These are phyloP conservation scores for Leptoxyphium fumago DNA, from an alignment of 2,329 filamentous ascomycete species.

Conservation along the genomic window DNA sequence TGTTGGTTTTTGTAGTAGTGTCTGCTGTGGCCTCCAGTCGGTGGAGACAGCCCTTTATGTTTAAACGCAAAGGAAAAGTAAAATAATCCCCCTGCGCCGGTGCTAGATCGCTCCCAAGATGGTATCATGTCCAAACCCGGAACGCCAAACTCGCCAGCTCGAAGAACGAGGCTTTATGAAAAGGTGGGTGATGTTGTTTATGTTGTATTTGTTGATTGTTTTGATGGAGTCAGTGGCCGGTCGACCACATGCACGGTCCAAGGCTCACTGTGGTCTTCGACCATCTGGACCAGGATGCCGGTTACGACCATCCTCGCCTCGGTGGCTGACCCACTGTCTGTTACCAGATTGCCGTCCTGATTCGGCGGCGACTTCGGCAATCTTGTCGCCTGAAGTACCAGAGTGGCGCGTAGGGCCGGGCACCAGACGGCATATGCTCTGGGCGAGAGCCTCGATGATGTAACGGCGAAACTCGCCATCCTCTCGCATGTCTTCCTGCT, in stretches of 20 bases:
- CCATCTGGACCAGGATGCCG: neutral
- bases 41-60: too few relatives aligned
- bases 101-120: constrained; percentile 13
- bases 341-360: constrained; percentile 5
- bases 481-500: constrained; percentile 66
- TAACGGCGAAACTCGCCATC: constrained; percentile 61
- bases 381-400: constrained; percentile 34
- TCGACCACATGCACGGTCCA: too few relatives aligned
- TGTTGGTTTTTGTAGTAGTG: too few relatives aligned
- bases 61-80: neutral
- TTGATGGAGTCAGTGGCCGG: too few relatives aligned
- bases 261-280: neutral
- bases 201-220: too few relatives aligned
- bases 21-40: too few relatives aligned
- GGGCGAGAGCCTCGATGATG: constrained; percentile 58
- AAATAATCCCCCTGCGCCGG: constrained; percentile 4
- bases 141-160: neutral
- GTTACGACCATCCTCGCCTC: constrained; percentile 4
- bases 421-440: constrained; percentile 53
- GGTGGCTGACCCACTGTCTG: constrained; percentile 2
- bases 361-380: constrained; percentile 22
- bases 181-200: too few relatives aligned
- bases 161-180: neutral
- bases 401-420: constrained; percentile 29
- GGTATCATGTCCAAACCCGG: constrained; percentile 1